Evolutionary conservation across 139 green algal genomes (phyloP), one percentile per base, ranked within the genome.

Genomic region (Auxenochlorella pyrenoidosa): DNA sequence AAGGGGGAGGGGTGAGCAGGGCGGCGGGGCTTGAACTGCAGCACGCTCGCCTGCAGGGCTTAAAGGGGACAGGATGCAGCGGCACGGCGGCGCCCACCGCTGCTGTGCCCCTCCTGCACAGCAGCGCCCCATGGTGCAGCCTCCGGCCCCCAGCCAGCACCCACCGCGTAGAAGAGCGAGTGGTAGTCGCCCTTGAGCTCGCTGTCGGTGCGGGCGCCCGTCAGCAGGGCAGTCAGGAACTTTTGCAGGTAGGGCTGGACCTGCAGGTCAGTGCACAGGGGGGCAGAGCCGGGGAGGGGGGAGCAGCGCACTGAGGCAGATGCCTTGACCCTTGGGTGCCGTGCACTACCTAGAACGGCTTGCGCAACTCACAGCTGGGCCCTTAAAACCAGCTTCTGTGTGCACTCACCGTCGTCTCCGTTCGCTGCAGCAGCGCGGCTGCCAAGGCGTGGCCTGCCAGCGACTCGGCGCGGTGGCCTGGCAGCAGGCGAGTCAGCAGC

Each of bases 401-500:
- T 54, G 47, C 47, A 6, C 47, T 24, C 65, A 84, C 68, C 68
- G 88, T 78, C 41, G 80, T 75, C 87, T 94, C 90, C 19, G 79
- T 90, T 5, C 87, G 89, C 60, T 90, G 88, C 38, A 97, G 78
- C 88, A 97, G 73, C 75, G 40, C 34, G 71, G 86, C 82, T 32
- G 90, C 86, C 26, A 95, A 78, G 73, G 83, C 84, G 82, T 84
- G 88, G 19, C 83, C 82, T 40, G 84, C 87, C 32, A 87, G 86
- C 76, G 87, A 90, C 58, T 92, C 86, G 0, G 85, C 79, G 22
- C 47, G 47, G 30, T 86, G 83, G 3, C 82, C 79, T 0, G 87
- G 77, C 65, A 95, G 75, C 72, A 98, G 88, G 70, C 87, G 80
- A 5, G 73, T 68, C 47, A 98, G 81, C 36, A 98, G 81, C 30